phyloP scores from a whole-genome alignment of 139 green algal genomes.

The Tetradesmus obliquus region DNA sequence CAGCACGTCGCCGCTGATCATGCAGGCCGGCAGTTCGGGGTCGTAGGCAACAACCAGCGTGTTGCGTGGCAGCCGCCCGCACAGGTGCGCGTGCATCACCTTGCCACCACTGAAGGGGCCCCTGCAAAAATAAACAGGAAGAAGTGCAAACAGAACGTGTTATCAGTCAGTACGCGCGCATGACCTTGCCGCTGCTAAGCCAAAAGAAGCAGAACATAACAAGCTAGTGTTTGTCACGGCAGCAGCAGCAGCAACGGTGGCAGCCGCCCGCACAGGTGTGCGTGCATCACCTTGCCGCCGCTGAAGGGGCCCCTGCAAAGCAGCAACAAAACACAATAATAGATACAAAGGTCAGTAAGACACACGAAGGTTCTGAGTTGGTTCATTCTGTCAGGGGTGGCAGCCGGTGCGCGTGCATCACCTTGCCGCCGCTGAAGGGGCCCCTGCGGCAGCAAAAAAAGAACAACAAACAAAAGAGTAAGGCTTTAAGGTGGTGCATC shows the following conservation, averaged over 20 bases:
- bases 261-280: constrained; percentile 44
- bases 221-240: neutral
- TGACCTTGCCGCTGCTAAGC: too few relatives aligned
- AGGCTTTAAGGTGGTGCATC: too few relatives aligned
- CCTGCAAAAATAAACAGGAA: neutral
- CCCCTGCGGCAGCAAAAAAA: neutral
- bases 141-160: neutral
- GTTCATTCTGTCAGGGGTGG: neutral
- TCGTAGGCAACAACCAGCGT: constrained; percentile 43
- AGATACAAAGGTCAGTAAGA: neutral
- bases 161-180: too few relatives aligned
- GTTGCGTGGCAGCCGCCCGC: constrained; percentile 40
- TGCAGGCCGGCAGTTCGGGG: constrained; percentile 14
- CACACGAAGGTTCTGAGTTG: too few relatives aligned
- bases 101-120: constrained; percentile 40
- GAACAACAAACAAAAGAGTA: neutral
- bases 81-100: constrained; percentile 46
- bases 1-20: constrained; percentile 24
- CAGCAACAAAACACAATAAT: neutral
- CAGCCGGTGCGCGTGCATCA: constrained; percentile 43
- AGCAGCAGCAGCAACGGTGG: neutral
- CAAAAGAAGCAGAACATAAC: too few relatives aligned
- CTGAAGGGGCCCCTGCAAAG: constrained; percentile 28
- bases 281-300: constrained; percentile 37
- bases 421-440: constrained; percentile 37